Percentiles rank a stretch among this genome's conserved stretches.
Conservation (phyloP, 2,329 filamentous ascomycete genomes). For the Penicillium sclerotiorum region DNA sequence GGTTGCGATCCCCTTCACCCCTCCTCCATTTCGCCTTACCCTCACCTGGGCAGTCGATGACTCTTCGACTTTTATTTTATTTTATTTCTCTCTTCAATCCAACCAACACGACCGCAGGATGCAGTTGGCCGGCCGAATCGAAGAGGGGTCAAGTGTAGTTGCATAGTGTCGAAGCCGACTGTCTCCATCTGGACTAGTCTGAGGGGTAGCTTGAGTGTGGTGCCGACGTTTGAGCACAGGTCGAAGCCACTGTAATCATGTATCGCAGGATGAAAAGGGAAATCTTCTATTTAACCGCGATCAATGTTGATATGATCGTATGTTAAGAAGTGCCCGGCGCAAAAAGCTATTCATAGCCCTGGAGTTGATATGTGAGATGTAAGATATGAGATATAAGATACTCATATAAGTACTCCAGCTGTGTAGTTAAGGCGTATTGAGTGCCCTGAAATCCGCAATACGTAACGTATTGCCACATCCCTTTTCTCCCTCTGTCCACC, state of each 20-base stretch:
- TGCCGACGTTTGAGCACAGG: background rate
- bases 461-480: background rate
- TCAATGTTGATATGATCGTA: too few relatives aligned
- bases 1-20: background rate
- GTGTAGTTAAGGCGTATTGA: background rate
- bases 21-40: background rate
- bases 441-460: background rate
- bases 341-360: too few relatives aligned
- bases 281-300: too few relatives aligned
- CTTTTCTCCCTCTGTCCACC: background rate
- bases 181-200: slow-evolving; percentile 29
- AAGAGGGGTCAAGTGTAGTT: slow-evolving; percentile 7
- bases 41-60: too few relatives aligned
- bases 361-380: too few relatives aligned
- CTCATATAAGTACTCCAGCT: too few relatives aligned
- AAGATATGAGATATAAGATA: too few relatives aligned
- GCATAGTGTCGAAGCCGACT: slow-evolving; percentile 11
- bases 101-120: slow-evolving; percentile 3
- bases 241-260: too few relatives aligned
- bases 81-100: slow-evolving; percentile 5
- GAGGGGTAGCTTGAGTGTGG: slow-evolving; percentile 21
- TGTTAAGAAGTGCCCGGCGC: too few relatives aligned
- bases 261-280: too few relatives aligned
- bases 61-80: background rate
- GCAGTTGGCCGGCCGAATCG: slow-evolving; percentile 22